Conservation (phyloP, 306 rosid species). For the Corylus heterophylla region DNA sequence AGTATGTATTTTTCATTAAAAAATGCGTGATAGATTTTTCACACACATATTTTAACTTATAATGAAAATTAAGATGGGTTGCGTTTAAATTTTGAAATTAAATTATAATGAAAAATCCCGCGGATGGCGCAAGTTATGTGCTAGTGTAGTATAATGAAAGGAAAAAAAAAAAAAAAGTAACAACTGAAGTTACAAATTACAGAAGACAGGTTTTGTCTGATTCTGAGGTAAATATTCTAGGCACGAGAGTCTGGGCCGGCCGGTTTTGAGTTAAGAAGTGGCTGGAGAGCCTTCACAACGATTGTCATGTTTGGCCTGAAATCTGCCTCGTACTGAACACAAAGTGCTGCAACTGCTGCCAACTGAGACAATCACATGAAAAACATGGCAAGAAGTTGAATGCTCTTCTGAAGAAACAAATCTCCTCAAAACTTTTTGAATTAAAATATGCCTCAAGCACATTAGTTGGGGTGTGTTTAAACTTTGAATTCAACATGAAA, state of each 20-base stretch:
- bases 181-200: conserved; percentile 25
- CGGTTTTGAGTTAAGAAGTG: conserved; percentile 86
- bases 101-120: no score
- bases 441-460: neutral
- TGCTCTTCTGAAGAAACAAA: neutral
- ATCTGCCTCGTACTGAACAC: conserved; percentile 98
- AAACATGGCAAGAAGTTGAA: conserved; percentile 18
- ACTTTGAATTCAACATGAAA: neutral
- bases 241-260: conserved; percentile 64
- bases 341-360: conserved; percentile 98
- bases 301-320: conserved; percentile 98
- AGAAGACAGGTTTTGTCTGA: conserved; percentile 25
- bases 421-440: neutral
- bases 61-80: no score
- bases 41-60: no score
- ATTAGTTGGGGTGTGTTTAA: neutral
- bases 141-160: neutral
- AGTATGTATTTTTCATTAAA: no score
- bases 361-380: conserved; percentile 52
- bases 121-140: no score
- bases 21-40: no score
- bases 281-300: conserved; percentile 95
- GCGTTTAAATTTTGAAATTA: no score
- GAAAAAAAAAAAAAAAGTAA: neutral
- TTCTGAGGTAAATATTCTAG: conserved; percentile 24